These are phyloP conservation scores for Beta corolliflora DNA, from an alignment of 179 eudicot species.

Conservation along the genomic window DNA sequence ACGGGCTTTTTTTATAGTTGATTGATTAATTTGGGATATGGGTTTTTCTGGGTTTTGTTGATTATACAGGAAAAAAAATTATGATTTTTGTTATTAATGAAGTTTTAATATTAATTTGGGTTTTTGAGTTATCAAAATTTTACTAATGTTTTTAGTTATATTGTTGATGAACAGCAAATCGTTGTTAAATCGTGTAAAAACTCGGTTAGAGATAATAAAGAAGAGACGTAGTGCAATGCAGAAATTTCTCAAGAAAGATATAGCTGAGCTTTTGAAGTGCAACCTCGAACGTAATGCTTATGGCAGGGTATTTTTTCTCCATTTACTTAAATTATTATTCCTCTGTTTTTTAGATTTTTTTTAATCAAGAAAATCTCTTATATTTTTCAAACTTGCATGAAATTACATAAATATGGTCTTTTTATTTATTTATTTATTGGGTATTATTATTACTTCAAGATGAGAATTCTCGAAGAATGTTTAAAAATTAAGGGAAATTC, in stretches of 20 bases:
- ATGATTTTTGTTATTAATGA: background rate
- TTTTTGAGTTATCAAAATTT: background rate
- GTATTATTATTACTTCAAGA: background rate
- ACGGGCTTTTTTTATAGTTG: background rate
- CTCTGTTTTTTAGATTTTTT: background rate
- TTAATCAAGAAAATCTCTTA: background rate
- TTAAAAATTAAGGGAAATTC: too few relatives aligned
- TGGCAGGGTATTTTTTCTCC: slow-evolving; percentile 57
- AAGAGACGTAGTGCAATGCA: slow-evolving; percentile 76
- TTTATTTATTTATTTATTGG: too few relatives aligned
- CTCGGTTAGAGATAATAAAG: slow-evolving; percentile 59
- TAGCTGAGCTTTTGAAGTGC: slow-evolving; percentile 64
- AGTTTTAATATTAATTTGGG: background rate
- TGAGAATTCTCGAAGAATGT: too few relatives aligned
- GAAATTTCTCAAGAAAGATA: slow-evolving; percentile 72
- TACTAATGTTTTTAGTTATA: background rate
- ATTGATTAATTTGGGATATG: background rate
- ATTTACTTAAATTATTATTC: too few relatives aligned
- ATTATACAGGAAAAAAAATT: too few relatives aligned
- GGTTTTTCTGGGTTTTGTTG: background rate
- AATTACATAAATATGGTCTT: background rate
- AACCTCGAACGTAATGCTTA: slow-evolving; percentile 69
- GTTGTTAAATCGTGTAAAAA: slow-evolving; percentile 44
- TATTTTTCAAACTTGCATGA: background rate
- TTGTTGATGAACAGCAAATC: slow-evolving; percentile 58